Evolutionary conservation across 1,284 basidiomycete genomes (phyloP).

Genomic region (Rhodotorula sp.): DNA sequence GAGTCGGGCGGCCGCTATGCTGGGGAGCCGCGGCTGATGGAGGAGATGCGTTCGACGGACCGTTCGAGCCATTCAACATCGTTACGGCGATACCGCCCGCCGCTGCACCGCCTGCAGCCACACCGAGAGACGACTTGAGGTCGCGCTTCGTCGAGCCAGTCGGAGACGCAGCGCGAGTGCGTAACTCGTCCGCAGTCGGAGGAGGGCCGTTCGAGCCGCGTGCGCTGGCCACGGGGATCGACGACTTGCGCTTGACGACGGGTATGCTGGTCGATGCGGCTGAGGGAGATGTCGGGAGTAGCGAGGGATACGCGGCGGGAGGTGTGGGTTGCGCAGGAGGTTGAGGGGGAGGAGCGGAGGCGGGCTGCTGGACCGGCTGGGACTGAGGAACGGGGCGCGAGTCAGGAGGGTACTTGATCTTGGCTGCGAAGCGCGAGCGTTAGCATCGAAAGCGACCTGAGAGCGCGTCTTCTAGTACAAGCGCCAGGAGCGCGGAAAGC

Average conservation of each 20-base stretch:
- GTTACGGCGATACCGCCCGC: not conserved
- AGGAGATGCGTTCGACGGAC: not conserved
- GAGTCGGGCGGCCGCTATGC: constrained; percentile 3
- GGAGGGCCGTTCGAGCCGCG: not conserved
- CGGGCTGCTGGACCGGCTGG: constrained; percentile 46
- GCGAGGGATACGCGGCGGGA: not conserved
- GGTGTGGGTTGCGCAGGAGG: not conserved
- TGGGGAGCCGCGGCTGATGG: not conserved
- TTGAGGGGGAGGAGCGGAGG: not conserved
- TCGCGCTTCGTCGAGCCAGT: constrained; percentile 13
- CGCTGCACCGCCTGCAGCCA: not conserved
- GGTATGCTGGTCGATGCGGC: not conserved
- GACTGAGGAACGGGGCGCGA: constrained; percentile 44
- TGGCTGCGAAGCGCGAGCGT: constrained; percentile 57
- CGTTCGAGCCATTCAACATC: not conserved
- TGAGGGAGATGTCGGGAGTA: not conserved
- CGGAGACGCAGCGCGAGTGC: constrained; percentile 22
- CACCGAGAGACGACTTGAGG: constrained; percentile 1
- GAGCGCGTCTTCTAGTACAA: no score
- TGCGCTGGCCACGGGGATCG: constrained; percentile 38
- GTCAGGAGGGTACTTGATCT: constrained; percentile 88
- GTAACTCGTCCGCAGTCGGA: not conserved
- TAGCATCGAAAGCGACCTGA: accelerated
- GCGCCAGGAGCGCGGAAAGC: not conserved
- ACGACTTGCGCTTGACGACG: constrained; percentile 42